Conservation (phyloP, 163 green algal genomes). For the Prototheca cutis region DNA sequence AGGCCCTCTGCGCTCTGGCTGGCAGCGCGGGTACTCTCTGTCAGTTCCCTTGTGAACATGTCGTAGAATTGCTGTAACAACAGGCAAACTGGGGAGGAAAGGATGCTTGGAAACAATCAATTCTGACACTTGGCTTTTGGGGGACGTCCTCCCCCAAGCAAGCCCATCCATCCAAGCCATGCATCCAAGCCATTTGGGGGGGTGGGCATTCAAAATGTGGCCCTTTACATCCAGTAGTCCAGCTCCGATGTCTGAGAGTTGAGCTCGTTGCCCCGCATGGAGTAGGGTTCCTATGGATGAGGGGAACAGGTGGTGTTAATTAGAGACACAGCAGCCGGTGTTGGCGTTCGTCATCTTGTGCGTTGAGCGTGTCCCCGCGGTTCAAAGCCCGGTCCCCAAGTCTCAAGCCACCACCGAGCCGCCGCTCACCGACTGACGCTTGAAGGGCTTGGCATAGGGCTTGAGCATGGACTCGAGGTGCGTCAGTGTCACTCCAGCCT, state of each 20-base stretch:
- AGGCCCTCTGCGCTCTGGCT: too few species aligned
- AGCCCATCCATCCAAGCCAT: too few species aligned
- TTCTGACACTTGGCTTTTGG: too few species aligned
- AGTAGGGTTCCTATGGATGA: constrained; percentile 3
- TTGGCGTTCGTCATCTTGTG: too few species aligned
- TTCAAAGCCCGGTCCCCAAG: not conserved
- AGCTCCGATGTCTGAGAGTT: constrained; percentile 5
- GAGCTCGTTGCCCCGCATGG: not conserved
- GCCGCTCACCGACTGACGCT: not conserved
- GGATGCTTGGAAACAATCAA: too few species aligned
- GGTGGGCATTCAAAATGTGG: not conserved
- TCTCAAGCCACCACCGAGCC: not conserved
- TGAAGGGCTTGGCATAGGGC: constrained; percentile 40
- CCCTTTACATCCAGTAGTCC: constrained; percentile 9
- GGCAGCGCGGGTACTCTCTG: too few species aligned
- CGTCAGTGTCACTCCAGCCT: constrained; percentile 28
- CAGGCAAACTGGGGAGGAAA: too few species aligned
- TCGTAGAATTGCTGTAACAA: too few species aligned
- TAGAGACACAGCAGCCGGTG: not conserved
- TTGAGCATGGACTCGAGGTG: constrained; percentile 33
- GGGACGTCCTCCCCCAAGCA: too few species aligned
- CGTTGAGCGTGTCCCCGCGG: not conserved
- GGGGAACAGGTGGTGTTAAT: not conserved
- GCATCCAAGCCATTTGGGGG: constrained; percentile 7
- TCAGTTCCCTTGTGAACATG: too few species aligned